Base-by-base conservation (phyloP, 768 basidiomycete genomes). In the Mycena pura region DNA sequence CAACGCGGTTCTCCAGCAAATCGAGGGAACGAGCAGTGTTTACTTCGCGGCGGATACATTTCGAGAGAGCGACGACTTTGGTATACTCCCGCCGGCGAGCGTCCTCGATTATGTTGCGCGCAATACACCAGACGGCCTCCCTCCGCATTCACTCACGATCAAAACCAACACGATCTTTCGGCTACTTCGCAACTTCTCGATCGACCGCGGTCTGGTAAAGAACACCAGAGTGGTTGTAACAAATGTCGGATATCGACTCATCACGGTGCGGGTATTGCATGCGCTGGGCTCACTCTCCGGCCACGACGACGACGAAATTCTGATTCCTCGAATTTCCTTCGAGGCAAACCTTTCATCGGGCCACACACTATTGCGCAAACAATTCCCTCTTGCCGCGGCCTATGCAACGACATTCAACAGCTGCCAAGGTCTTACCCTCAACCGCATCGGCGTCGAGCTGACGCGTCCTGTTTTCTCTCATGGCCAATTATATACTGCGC, bases 341-440 rank as follows among this genome's bases (percentile, higher is more conserved):
- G 49, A 5, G 3, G 5, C 50, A 4, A 47, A 15, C 15, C 44
- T 75, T 29, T 52, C 62, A 10, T 67, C 69, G 2, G 69, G 70
- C 2, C 73, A 77, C 55, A 78, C 76, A 3, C 66, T 78, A 3
- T 48, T 71, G 7, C 61, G 75, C 3, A 57, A 66, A 4, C 76
- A 78, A 66, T 77, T 79, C 52, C 78, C 78, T 10, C 69, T 79
- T 8, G 70, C 74, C 3, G 73, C 73, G 5, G 77, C 75, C 27
- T 78, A 80, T 60, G 76, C 78, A 25, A 77, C 75, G 3, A 81
- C 79, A 27, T 80, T 80, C 66, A 75, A 79, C 53, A 75, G 77
- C 55, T 80, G 79, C 60, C 77, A 78, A 63, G 77, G 78, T 3
- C 67, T 81, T 1, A 81, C 76, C 3, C 66, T 80, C 0, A 73